Percentiles rank a stretch among this genome's conserved stretches.
Conservation (phyloP, 306 rosid genomes). For the Oemleria cerasiformis region DNA sequence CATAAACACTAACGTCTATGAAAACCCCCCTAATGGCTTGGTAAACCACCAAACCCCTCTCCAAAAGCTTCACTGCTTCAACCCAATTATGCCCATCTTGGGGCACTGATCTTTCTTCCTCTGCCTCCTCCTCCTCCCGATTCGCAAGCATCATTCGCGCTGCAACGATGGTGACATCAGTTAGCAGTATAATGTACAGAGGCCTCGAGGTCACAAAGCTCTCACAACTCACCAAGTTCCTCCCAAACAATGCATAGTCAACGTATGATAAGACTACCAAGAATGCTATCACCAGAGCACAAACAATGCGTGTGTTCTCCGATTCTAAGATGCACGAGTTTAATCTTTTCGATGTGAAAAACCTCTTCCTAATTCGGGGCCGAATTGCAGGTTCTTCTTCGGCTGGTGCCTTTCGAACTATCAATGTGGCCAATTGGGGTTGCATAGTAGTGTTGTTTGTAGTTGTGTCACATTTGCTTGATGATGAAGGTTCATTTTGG, state of each 20-base stretch:
- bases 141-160: constrained; percentile 37
- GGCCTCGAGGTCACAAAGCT: constrained; percentile 55
- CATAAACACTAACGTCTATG: constrained; percentile 72
- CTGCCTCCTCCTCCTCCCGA: constrained; percentile 31
- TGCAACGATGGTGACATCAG: constrained; percentile 55
- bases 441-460: not conserved
- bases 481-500: not conserved
- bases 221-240: constrained; percentile 38
- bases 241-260: constrained; percentile 32
- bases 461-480: not conserved
- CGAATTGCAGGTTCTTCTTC: constrained; percentile 1
- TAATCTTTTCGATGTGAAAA: constrained; percentile 64
- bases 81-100: constrained; percentile 47
- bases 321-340: constrained; percentile 58
- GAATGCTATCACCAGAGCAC: constrained; percentile 52
- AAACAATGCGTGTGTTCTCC: constrained; percentile 46
- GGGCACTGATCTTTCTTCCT: constrained; percentile 21
- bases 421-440: not conserved
- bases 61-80: constrained; percentile 66
- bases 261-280: constrained; percentile 50
- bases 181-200: constrained; percentile 61
- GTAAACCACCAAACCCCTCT: constrained; percentile 77
- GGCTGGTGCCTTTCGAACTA: constrained; percentile 11
- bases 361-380: constrained; percentile 15
- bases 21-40: constrained; percentile 72